Percentiles rank a stretch among this genome's conserved stretches.
phyloP scores from a whole-genome alignment of 345 rosid species.

The Eucalyptus pauciflora region DNA sequence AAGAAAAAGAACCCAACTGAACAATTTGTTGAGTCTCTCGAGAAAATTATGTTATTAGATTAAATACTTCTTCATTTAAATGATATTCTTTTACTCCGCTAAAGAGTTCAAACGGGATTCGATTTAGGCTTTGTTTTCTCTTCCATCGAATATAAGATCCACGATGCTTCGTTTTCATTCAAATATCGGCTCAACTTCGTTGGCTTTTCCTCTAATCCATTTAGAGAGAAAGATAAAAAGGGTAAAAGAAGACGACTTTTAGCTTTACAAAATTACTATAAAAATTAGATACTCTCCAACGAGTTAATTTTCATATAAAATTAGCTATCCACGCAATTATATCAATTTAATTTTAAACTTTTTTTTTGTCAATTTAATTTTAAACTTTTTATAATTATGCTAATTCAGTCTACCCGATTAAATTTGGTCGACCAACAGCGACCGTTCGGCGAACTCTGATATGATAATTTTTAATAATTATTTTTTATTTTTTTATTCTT shows the following conservation, averaged over 20 bases:
- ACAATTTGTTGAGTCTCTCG: background rate
- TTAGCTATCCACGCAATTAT: too few relatives aligned
- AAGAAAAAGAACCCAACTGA: background rate
- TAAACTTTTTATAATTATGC: rapidly evolving
- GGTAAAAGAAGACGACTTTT: background rate
- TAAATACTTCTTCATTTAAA: background rate
- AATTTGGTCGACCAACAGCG: rapidly evolving
- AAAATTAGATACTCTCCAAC: rapidly evolving
- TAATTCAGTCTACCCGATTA: rapidly evolving
- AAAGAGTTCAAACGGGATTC: background rate
- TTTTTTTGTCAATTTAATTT: too few relatives aligned
- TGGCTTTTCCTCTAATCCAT: background rate
- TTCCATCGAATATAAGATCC: background rate
- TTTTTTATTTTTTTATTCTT: too few relatives aligned
- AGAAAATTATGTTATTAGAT: background rate
- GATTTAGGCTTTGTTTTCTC: background rate
- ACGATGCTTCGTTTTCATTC: background rate
- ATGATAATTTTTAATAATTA: too few relatives aligned
- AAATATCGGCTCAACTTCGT: background rate
- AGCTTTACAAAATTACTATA: background rate
- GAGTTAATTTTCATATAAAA: too few relatives aligned
- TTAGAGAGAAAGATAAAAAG: background rate
- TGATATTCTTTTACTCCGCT: background rate
- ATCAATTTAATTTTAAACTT: too few relatives aligned
- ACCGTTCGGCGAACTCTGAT: rapidly evolving